These are phyloP conservation scores for Pseudopithomyces chartarum DNA, from an alignment of 2,329 filamentous ascomycete species.

Conservation along the genomic window DNA sequence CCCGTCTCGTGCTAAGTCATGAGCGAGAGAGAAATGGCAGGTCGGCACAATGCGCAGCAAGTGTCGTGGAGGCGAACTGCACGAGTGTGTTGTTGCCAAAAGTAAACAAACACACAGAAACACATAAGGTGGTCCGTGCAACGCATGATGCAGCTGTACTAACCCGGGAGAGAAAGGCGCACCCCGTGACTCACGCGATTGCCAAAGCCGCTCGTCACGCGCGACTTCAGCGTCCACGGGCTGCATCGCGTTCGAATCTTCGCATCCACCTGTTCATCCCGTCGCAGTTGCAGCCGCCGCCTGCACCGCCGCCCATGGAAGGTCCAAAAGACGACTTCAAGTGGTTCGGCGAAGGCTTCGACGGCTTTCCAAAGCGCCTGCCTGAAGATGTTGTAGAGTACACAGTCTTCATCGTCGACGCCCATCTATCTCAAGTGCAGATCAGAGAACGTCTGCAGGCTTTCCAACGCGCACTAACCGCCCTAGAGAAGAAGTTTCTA, in stretches of 20 bases:
- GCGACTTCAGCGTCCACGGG: neutral
- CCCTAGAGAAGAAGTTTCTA: slow-evolving; percentile 68
- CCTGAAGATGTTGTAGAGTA: slow-evolving; percentile 89
- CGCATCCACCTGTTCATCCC: neutral
- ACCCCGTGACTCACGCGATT: slow-evolving; percentile 1
- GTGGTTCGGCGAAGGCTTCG: slow-evolving; percentile 69
- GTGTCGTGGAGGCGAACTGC: slow-evolving; percentile 8
- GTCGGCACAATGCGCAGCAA: slow-evolving; percentile 6
- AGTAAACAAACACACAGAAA: slow-evolving; percentile 9
- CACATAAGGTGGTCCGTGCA: slow-evolving; percentile 16
- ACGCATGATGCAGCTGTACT: slow-evolving; percentile 8
- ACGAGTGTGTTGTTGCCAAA: slow-evolving; percentile 9
- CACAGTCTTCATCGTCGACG: slow-evolving; percentile 72
- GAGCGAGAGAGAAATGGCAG: slow-evolving; percentile 33
- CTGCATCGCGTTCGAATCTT: neutral
- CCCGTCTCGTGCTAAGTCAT: slow-evolving; percentile 27
- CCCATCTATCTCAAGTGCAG: slow-evolving; percentile 58
- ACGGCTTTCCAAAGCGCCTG: slow-evolving; percentile 68
- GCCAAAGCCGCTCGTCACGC: slow-evolving; percentile 4
- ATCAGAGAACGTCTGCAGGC: slow-evolving; percentile 70
- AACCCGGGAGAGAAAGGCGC: slow-evolving; percentile 19
- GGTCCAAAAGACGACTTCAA: slow-evolving; percentile 60
- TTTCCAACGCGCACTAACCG: slow-evolving; percentile 70
- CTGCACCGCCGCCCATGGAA: slow-evolving; percentile 34
- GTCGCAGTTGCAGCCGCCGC: neutral